Base-by-base conservation (phyloP, 1,284 basidiomycete species). In the Rhodotorula sp. region DNA sequence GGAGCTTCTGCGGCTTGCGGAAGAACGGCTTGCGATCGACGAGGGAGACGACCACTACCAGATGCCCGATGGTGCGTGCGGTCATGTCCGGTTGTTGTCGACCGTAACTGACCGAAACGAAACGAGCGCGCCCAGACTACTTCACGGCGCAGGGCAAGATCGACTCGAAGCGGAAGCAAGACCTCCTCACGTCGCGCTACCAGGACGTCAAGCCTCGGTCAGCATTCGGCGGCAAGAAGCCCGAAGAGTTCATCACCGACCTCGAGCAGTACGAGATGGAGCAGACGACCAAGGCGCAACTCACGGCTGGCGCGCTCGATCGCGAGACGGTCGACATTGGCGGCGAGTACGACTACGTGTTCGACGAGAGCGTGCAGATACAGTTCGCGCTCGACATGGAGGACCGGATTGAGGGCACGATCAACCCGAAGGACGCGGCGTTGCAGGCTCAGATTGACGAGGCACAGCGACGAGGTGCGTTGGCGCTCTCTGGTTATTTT, bases 111-210 rank as follows among this genome's bases (percentile, higher is more conserved):
- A 62, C 46, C 5, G n/a, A 17, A n/a, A n/a, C n/a, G n/a, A n/a
- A n/a, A 5, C 22, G 56, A 15, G 9, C 74, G 63, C 78, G 6
- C 6, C 71, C 78, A 76, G 95, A 99, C 81, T 99, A 99, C 79
- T 86, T 98, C 77, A 99, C 95, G 0, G 95, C 97, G 78, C 92
- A 97, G 80, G 96, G 96, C n/a, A 95, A 94, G 81, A 91, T 99
- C 71, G 94, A 99, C 85, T 90, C 88, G 81, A 94, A 96, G 83
- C 94, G 93, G 82, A 95, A 97, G 79, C 88, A 95, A 79, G 89
- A 90, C 75, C 94, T 91, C 0, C 81, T 99, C 60, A 98, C 97
- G 79, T 88, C 92, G 76, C 90, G 96, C 46, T 97, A 97, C 79
- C 91, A 95, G 78, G 95, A 99, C 70, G 89, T 89, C 44, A 83